Evolutionary conservation across 805 yeast species (phyloP).

Genomic region (Wickerhamiella nectarea): DNA sequence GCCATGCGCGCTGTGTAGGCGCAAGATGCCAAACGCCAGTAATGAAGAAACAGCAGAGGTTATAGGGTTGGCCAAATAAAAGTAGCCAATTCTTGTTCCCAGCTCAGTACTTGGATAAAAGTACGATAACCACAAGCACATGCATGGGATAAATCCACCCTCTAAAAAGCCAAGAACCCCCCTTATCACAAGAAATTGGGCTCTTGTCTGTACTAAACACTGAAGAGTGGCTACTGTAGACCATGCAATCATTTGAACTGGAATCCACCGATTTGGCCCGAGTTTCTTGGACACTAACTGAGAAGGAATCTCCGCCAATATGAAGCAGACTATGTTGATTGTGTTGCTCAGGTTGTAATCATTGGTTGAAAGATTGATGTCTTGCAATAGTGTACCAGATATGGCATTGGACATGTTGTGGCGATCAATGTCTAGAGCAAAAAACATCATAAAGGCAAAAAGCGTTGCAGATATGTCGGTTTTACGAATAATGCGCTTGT

Average conservation of each 20-base stretch:
- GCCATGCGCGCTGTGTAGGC: constrained; percentile 34
- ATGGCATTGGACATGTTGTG: constrained; percentile 39
- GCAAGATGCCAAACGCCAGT: constrained; percentile 36
- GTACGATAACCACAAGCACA: constrained; percentile 27
- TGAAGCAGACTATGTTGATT: constrained; percentile 37
- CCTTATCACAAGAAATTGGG: constrained; percentile 35
- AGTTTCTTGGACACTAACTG: constrained; percentile 46
- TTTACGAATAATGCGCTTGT: constrained; percentile 31
- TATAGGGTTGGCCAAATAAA: constrained; percentile 33
- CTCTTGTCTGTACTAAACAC: constrained; percentile 30
- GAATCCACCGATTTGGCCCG: constrained; percentile 54
- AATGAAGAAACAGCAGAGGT: constrained; percentile 28
- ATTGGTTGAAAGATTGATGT: constrained; percentile 12
- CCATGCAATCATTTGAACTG: constrained; percentile 45
- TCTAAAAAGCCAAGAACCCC: constrained; percentile 41
- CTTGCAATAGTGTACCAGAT: constrained; percentile 11
- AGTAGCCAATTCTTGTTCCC: constrained; percentile 40
- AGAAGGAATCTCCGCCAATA: constrained; percentile 50
- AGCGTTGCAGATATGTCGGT: constrained; percentile 40
- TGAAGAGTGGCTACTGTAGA: constrained; percentile 41
- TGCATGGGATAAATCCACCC: constrained; percentile 34
- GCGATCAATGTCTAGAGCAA: constrained; percentile 43
- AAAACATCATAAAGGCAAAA: constrained; percentile 42
- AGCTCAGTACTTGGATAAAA: constrained; percentile 41
- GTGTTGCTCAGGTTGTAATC: constrained; percentile 41